A percentile compares a stretch with the other conserved stretches of the same genome.
Conservation (phyloP, 164 flowering plant genomes). For the Echeveria elegans region DNA sequence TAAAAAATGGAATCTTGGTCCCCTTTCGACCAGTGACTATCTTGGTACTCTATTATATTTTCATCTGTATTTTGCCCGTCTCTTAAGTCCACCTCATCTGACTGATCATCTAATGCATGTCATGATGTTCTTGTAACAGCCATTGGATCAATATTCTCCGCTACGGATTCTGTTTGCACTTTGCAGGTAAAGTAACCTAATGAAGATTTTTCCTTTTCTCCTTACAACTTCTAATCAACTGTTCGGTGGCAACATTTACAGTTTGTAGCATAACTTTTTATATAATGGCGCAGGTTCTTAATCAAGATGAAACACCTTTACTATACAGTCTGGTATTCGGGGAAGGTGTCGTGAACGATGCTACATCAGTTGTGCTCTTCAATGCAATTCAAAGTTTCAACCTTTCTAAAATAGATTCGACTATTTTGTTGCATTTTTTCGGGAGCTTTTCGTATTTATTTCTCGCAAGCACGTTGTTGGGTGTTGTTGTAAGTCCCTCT, state of each 20-base stretch:
- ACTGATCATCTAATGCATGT: background rate
- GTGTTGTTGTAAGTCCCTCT: constrained; percentile 48
- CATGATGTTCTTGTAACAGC: constrained; percentile 28
- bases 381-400: constrained; percentile 87
- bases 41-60: constrained; percentile 43
- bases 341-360: constrained; percentile 95
- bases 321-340: constrained; percentile 88
- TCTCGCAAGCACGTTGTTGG: constrained; percentile 66
- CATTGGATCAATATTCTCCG: constrained; percentile 59
- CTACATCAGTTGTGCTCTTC: constrained; percentile 92
- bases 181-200: constrained; percentile 30
- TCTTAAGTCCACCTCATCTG: background rate
- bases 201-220: background rate
- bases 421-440: constrained; percentile 38
- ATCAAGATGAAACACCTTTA: constrained; percentile 89
- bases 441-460: constrained; percentile 71
- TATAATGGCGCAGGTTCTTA: constrained; percentile 57
- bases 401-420: constrained; percentile 44
- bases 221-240: background rate
- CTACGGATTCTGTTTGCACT: constrained; percentile 77
- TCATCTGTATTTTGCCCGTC: background rate
- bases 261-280: background rate
- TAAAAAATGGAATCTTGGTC: constrained; percentile 45
- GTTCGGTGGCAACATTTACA: background rate
- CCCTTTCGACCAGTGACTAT: constrained; percentile 61